Evolutionary conservation across 2,329 filamentous ascomycete genomes (phyloP).

Genomic region (Akanthomyces lecanii): DNA sequence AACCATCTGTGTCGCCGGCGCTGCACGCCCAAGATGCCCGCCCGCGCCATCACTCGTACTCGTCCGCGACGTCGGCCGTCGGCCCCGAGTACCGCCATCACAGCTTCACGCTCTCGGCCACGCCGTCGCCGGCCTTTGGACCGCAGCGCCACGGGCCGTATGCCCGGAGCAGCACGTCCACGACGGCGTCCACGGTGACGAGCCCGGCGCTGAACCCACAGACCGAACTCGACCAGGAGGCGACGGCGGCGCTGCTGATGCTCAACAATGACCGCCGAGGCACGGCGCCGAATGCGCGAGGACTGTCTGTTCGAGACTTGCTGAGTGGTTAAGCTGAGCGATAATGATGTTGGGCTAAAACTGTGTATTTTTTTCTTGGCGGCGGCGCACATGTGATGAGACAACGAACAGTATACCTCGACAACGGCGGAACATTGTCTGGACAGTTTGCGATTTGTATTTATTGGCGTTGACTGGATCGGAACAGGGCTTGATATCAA

Average conservation of each 20-base stretch:
- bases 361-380: background rate
- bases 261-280: slow-evolving; percentile 72
- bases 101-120: slow-evolving; percentile 46
- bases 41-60: slow-evolving; percentile 49
- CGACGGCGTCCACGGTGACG: slow-evolving; percentile 50
- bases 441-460: background rate
- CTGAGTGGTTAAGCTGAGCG: slow-evolving; percentile 42
- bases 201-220: slow-evolving; percentile 55
- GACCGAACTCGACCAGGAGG: slow-evolving; percentile 65
- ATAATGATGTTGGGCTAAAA: background rate
- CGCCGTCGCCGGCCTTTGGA: slow-evolving; percentile 55
- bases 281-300: slow-evolving; percentile 35
- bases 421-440: background rate
- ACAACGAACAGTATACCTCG: slow-evolving; percentile 10
- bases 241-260: slow-evolving; percentile 83
- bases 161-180: slow-evolving; percentile 38
- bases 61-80: slow-evolving; percentile 39
- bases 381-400: background rate
- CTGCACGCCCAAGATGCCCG: slow-evolving; percentile 43
- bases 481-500: background rate
- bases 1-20: slow-evolving; percentile 51
- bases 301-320: slow-evolving; percentile 52
- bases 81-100: slow-evolving; percentile 44
- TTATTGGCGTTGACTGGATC: background rate
- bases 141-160: slow-evolving; percentile 40